These are phyloP conservation scores for Neocucurbitaria cava DNA, from an alignment of 2,329 filamentous ascomycete species.

Conservation along the genomic window DNA sequence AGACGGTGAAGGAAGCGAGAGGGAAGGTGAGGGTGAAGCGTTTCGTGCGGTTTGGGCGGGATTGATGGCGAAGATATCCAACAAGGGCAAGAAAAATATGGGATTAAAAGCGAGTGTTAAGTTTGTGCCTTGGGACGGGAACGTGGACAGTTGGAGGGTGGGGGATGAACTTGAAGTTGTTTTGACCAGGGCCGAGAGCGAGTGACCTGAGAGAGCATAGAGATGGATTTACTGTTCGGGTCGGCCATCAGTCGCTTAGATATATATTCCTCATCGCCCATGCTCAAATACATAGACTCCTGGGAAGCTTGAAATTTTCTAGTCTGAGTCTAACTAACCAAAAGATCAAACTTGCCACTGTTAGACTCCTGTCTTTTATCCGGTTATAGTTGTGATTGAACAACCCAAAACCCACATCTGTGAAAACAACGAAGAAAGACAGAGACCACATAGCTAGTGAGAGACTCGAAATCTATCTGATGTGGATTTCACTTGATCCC, in stretches of 20 bases:
- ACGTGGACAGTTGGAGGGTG: slow-evolving; percentile 37
- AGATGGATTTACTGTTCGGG: not conserved
- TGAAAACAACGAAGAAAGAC: too few species aligned
- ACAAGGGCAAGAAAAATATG: slow-evolving; percentile 15
- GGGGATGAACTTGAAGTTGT: slow-evolving; percentile 46
- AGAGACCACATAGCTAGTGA: too few species aligned
- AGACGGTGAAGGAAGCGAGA: slow-evolving; percentile 23
- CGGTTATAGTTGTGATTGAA: too few species aligned
- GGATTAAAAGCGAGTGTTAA: slow-evolving; percentile 22
- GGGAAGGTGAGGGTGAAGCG: slow-evolving; percentile 40
- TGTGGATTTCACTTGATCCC: not conserved
- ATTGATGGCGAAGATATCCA: slow-evolving; percentile 18
- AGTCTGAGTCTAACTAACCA: too few species aligned
- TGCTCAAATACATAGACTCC: too few species aligned
- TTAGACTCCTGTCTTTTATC: too few species aligned
- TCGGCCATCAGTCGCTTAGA: not conserved
- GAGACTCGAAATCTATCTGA: too few species aligned
- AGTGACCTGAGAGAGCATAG: not conserved
- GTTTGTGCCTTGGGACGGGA: slow-evolving; percentile 41
- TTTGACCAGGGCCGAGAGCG: slow-evolving; percentile 22
- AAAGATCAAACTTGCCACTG: too few species aligned
- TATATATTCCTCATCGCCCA: too few species aligned
- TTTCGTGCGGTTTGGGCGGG: slow-evolving; percentile 38
- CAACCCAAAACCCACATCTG: too few species aligned
- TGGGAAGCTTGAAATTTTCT: too few species aligned